phyloP scores from a whole-genome alignment of 352 stramenopile species.

The Aphanomyces euteiches region DNA sequence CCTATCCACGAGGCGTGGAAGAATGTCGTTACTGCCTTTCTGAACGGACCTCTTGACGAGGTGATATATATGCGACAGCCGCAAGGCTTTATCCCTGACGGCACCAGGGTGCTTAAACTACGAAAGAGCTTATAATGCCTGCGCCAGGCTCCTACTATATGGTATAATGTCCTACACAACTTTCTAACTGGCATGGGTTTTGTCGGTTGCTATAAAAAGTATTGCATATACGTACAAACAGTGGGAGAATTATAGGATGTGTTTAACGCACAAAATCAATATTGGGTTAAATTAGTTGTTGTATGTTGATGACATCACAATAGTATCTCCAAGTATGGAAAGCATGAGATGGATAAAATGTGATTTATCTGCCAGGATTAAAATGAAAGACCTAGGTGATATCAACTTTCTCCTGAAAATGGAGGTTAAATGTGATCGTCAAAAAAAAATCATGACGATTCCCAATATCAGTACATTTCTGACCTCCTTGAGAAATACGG shows the following conservation, averaged over 20 bases:
- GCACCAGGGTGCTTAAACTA: constrained; percentile 1
- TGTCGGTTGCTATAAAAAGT: not conserved
- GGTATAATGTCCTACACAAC: constrained; percentile 21
- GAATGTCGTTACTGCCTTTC: constrained; percentile 18
- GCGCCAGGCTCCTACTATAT: constrained; percentile 22
- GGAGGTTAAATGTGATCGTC: not conserved
- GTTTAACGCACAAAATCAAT: constrained; percentile 29
- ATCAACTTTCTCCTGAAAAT: constrained; percentile 39
- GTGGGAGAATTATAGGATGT: not conserved
- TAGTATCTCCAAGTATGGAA: constrained; percentile 33
- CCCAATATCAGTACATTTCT: constrained; percentile 16
- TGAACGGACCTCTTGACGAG: constrained; percentile 17
- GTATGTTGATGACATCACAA: constrained; percentile 38
- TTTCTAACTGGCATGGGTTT: constrained; percentile 10
- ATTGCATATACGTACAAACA: constrained; percentile 4
- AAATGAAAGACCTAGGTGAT: constrained; percentile 40
- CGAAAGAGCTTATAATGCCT: constrained; percentile 23
- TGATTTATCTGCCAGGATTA: constrained; percentile 34
- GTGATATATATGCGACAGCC: constrained; percentile 27
- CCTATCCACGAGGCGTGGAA: too few relatives aligned
- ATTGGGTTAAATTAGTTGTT: constrained; percentile 36
- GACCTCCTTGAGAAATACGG: constrained; percentile 21
- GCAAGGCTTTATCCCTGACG: not conserved
- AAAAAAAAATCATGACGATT: constrained; percentile 13
- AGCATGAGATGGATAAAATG: constrained; percentile 18